Base-by-base conservation (phyloP, 805 yeast species). In the Metschnikowia proteae region DNA sequence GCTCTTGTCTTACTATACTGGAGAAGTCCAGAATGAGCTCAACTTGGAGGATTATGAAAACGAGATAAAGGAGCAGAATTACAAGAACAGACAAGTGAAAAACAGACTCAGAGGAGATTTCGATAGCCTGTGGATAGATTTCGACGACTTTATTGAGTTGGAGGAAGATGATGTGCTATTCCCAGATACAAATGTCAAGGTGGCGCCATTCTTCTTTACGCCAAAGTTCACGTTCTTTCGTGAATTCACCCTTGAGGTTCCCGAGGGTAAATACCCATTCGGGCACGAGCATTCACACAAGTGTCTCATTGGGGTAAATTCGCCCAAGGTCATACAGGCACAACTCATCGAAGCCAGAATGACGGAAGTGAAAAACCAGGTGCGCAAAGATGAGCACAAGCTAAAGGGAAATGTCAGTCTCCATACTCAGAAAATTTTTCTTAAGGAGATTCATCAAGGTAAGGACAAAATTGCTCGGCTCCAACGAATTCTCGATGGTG, bases 111-210 rank as follows among this genome's bases (percentile, higher is more conserved):
- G 56, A 5, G 60, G 55, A 33, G 70, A 66, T 13, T 59, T 57
- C 11, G 71, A 70, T 48, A 57, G 56, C 34, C 61, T 70, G 54
- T 90, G 97, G 97, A 71, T 80, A 42, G 95, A 89, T 59, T 66
- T 72, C 23, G 85, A 86, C 49, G 97, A 90, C 61, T 90, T 79
- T 56, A 69, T 79, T 8, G 97, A 90, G 56, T 60, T 89, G 38
- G 87, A 85, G 50, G 68, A 74, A 43, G 61, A 73, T 8, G 74
- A 78, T 4, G 55, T 71, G 1, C 62, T 69, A 4, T 64, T 69
- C 60, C 51, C 70, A 55, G 44, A 70, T 33, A 83, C 82, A 1
- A 65, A 65, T 28, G 65, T 80, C 10, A 67, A 67, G 39, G 67
- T 78, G 1, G 53, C 71, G 5, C 83, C 84, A 0, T 70, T 81